phyloP scores from a whole-genome alignment of 2,329 filamentous ascomycete genomes.

The Aspergillus awamori region DNA sequence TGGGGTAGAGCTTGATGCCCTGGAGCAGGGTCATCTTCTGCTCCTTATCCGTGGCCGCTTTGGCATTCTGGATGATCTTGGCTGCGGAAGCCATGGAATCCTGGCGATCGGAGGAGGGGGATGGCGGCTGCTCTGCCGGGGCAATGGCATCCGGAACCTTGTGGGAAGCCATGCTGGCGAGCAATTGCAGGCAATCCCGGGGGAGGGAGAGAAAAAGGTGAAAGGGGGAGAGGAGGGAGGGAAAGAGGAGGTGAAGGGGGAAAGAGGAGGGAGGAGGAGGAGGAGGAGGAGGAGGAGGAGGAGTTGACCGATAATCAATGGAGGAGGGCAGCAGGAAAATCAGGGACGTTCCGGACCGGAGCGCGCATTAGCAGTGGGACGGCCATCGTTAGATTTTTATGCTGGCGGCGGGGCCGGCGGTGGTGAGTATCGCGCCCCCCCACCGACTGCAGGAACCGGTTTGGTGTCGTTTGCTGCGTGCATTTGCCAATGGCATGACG shows the following conservation, averaged over 20 bases:
- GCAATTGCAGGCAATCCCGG: slow-evolving; percentile 12
- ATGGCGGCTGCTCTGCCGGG: slow-evolving; percentile 22
- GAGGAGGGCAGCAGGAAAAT: slow-evolving; percentile 9
- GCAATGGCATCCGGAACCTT: slow-evolving; percentile 35
- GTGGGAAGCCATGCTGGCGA: slow-evolving; percentile 30
- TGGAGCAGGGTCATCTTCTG: slow-evolving; percentile 73
- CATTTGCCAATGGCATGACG: too few species aligned
- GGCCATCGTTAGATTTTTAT: slow-evolving; percentile 12
- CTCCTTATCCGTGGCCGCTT: slow-evolving; percentile 49
- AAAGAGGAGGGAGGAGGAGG: background rate
- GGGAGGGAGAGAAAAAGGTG: background rate
- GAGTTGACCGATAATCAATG: background rate
- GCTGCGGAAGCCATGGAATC: slow-evolving; percentile 31
- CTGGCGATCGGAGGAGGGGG: slow-evolving; percentile 20
- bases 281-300: background rate
- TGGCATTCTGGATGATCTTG: slow-evolving; percentile 45
- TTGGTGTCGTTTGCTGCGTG: background rate
- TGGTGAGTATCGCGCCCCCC: background rate
- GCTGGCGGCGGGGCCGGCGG: slow-evolving; percentile 5
- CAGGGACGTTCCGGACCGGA: slow-evolving; percentile 11
- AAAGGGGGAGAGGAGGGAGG: background rate
- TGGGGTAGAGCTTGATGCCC: slow-evolving; percentile 80
- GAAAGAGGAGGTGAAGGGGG: background rate
- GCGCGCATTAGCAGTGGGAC: slow-evolving; percentile 9
- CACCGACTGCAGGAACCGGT: slow-evolving; percentile 1